Evolutionary conservation across 805 yeast genomes (phyloP), one percentile per base, ranked within the genome.

Genomic region (Alloascoidea africana): DNA sequence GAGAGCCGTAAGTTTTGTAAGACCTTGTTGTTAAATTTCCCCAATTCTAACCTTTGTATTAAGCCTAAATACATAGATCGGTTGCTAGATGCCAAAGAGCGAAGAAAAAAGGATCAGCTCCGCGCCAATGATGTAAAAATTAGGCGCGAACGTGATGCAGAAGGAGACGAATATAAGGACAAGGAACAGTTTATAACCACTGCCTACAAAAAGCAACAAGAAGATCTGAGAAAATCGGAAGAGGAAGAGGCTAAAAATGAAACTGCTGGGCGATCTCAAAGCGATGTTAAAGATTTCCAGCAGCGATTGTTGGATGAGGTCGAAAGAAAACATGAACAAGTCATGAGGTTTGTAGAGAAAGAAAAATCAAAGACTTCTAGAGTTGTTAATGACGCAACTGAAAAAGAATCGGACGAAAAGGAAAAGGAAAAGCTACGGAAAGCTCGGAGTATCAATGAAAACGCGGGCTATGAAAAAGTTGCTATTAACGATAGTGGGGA

Each of bases 111-210:
- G 34, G 80, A 73, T 43, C 58, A 56, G 23, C 39, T 59, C n/a
- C 45, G 56, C 4, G 56, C 66, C 2, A 49, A 54, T 36, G 66
- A 66, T 17, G 44, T 59, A 16, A 57, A 55, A 35, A 42, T 54
- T 5, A 62, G 56, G 32, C 48, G 56, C 32, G 67, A 63, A 39
- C 43, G 66, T 5, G 59, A 58, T 19, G 39, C 49, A 15, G 71
- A 66, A 40, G 63, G 62, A 3, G 62, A 58, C 30, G 52, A 51
- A 18, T 55, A 45, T 35, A 53, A 48, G 3, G 65, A 52, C 14
- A 63, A 58, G 36, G 68, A 66, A 35, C 60, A 52, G 17, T 73
- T 71, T 52, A 66, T 70, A 5, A 65, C 76, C 1, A 49, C 58
- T 1, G 64, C 66, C 0, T 75, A 73, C 46, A 59, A 60, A 44